Base-by-base conservation (phyloP, 257 asterid species). In the Solanum lignicaule region DNA sequence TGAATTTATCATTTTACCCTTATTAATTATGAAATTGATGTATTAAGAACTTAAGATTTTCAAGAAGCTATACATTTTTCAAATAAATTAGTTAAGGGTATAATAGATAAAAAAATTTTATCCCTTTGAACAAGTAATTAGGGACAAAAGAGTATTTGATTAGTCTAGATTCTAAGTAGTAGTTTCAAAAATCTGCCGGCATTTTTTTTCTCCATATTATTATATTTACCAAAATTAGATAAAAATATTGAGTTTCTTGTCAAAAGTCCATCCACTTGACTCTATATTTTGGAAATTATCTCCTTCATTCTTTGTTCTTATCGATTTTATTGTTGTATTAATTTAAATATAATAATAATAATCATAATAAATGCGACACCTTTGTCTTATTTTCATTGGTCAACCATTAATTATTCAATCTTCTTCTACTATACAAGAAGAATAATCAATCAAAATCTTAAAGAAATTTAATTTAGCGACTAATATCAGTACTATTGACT, bases 101-200 rank as follows among this genome's bases (percentile, higher is more conserved):
- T 36, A 36, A 36, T 36, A 36, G 0, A 9, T 36, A 36, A 36
- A 36, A 8, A 8, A 38, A 2, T 38, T 38, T 38, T 0, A 39
- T 39, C 12, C 12, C 4, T 43, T 43, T 41, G 15, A 5, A 41
- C 48, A 41, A 3, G 15, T 43, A 12, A 43, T 43, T 43, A 43
- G 2, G 52, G 52, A 43, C 16, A 0, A 2, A 43, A 13, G 52
- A 43, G 43, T 48, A 41, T 38, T 21, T n/a, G 12, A 5, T 23
- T 75, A 21, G 16, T 27, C 27, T 46, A 41, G 10, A 79, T 79
- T 79, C 15, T 43, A 23, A 16, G n/a, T 5, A 5, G 15, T 14
- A 41, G 38, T 79, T 76, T 87, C 65, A 65, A 88, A 85, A 65
- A 78, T 88, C 73, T 88, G 91, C 86, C 83, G 84, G 83, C 88